Conservation (phyloP, 1,139 yeast species). For the Taphrina betulina region DNA sequence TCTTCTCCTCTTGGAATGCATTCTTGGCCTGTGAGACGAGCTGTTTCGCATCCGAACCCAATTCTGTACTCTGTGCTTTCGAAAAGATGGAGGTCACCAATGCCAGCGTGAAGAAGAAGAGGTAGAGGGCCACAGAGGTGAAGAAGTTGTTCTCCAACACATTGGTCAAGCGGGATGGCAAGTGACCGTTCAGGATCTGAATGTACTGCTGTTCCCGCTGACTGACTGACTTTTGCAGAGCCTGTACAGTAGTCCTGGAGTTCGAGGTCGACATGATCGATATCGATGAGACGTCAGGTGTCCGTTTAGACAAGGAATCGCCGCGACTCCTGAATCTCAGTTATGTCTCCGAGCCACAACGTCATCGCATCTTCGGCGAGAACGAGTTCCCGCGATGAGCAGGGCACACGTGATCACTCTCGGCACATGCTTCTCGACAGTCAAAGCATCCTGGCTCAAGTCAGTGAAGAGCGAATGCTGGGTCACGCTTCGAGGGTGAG, state of each 20-base stretch:
- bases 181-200: conserved; percentile 4
- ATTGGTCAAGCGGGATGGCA: conserved; percentile 3
- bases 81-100: conserved; percentile 16
- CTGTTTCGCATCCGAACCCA: conserved; percentile 10
- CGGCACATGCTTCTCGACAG: too few relatives aligned
- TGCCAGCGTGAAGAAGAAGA: conserved; percentile 7
- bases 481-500: too few relatives aligned
- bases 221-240: conserved; percentile 19
- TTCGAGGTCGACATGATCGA: too few relatives aligned
- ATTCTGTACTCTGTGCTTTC: conserved; percentile 8
- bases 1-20: conserved; percentile 23
- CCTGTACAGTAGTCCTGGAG: neutral
- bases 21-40: conserved; percentile 13
- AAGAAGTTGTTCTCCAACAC: conserved; percentile 21
- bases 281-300: too few relatives aligned
- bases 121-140: conserved; percentile 9
- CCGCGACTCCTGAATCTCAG: too few relatives aligned
- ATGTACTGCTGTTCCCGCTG: conserved; percentile 15
- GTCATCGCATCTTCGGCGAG: too few relatives aligned
- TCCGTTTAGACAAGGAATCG: too few relatives aligned
- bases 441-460: too few relatives aligned
- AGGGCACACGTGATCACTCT: too few relatives aligned
- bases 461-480: too few relatives aligned
- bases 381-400: too few relatives aligned
- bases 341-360: too few relatives aligned